phyloP scores from a whole-genome alignment of 2,329 filamentous ascomycete species.

The Cryphonectria radicalis region DNA sequence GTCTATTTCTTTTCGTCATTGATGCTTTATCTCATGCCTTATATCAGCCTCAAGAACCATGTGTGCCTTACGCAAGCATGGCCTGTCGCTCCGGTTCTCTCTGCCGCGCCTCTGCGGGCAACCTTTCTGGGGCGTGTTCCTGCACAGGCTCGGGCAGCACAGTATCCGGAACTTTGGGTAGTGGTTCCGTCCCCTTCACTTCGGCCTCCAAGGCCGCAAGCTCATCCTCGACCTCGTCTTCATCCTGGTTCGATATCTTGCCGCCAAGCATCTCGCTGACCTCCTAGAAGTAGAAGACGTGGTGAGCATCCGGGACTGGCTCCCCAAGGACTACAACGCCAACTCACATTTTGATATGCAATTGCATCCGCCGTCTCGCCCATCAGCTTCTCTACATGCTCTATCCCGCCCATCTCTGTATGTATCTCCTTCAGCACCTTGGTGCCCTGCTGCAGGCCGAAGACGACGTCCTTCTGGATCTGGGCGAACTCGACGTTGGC shows the following conservation, averaged over 20 bases:
- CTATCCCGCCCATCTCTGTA: constrained; percentile 92
- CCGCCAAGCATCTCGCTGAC: constrained; percentile 89
- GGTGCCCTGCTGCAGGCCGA: constrained; percentile 89
- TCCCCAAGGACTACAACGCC: background rate
- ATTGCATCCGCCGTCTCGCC: constrained; percentile 88
- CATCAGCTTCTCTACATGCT: constrained; percentile 93
- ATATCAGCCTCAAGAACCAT: background rate
- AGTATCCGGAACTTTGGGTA: constrained; percentile 38
- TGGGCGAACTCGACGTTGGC: constrained; percentile 92
- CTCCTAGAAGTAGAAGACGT: constrained; percentile 62
- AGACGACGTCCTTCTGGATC: constrained; percentile 95
- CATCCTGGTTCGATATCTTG: constrained; percentile 89
- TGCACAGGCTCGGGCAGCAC: constrained; percentile 30
- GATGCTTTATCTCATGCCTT: background rate
- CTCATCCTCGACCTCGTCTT: constrained; percentile 97
- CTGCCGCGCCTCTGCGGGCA: constrained; percentile 29
- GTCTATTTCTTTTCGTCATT: background rate
- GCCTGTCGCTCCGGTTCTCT: constrained; percentile 34
- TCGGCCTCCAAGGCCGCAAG: constrained; percentile 79
- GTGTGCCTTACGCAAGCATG: constrained; percentile 33
- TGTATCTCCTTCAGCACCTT: constrained; percentile 89
- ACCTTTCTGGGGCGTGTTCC: constrained; percentile 26
- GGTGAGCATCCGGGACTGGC: constrained; percentile 5
- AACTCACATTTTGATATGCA: constrained; percentile 81
- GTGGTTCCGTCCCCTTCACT: constrained; percentile 34